Conservation (phyloP, 805 yeast species). For the Saccharomycodes ludwigii region DNA sequence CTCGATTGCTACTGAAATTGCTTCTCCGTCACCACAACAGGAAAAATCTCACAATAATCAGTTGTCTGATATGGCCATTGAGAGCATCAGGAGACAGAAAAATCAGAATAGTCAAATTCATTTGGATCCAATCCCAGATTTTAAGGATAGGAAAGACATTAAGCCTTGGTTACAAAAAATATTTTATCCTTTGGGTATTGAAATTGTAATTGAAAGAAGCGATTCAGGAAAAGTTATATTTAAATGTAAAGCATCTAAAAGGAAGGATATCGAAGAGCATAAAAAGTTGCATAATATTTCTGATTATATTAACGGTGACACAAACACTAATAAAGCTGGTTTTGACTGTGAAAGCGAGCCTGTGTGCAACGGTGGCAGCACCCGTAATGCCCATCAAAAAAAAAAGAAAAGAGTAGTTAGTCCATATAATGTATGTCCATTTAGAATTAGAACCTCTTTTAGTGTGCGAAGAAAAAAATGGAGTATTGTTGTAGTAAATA, state of each 20-base stretch:
- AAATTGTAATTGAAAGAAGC: slow-evolving; percentile 49
- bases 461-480: slow-evolving; percentile 39
- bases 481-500: slow-evolving; percentile 50
- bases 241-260: slow-evolving; percentile 38
- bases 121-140: slow-evolving; percentile 26
- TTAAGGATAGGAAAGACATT: slow-evolving; percentile 34
- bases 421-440: slow-evolving; percentile 40
- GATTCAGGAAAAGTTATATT: slow-evolving; percentile 50
- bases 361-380: slow-evolving; percentile 2
- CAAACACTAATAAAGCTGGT: no score
- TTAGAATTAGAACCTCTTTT: slow-evolving; percentile 51
- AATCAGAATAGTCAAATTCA: slow-evolving; percentile 24
- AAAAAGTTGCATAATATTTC: no score
- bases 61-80: slow-evolving; percentile 12
- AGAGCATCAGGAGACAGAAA: slow-evolving; percentile 11
- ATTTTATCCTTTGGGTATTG: slow-evolving; percentile 35
- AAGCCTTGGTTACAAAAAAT: slow-evolving; percentile 52
- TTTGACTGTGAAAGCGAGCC: slow-evolving; percentile 7
- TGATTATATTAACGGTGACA: no score
- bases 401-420: slow-evolving; percentile 20
- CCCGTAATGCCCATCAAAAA: not conserved
- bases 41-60: no score
- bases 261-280: slow-evolving; percentile 11
- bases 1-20: no score
- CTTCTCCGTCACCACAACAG: no score